Conservation (phyloP, 495 filamentous ascomycete species). For the Pyrenula massariospora region DNA sequence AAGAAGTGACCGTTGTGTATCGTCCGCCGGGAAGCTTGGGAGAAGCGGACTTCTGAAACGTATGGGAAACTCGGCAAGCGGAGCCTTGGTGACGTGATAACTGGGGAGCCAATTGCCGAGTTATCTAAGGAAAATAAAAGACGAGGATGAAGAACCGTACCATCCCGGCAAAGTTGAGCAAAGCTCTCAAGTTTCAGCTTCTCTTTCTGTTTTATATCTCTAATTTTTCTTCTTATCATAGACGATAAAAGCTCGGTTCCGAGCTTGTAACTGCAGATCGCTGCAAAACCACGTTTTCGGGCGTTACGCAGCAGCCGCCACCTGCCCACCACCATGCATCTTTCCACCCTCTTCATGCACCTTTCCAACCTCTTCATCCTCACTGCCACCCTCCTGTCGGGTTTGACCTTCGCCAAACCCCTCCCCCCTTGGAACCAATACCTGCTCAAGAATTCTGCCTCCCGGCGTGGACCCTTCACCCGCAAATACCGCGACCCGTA, state of each 20-base stretch:
- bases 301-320: too few relatives aligned
- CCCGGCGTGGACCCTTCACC: conserved; percentile 16
- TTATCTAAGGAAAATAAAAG: too few relatives aligned
- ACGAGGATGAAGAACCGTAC: too few relatives aligned
- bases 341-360: too few relatives aligned
- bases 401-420: not conserved
- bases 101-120: not conserved
- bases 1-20: too few relatives aligned
- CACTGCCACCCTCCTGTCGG: not conserved
- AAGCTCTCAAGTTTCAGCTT: too few relatives aligned
- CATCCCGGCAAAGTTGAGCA: too few relatives aligned
- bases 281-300: too few relatives aligned
- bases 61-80: not conserved
- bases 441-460: not conserved
- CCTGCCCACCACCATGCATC: too few relatives aligned
- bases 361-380: not conserved
- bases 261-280: too few relatives aligned
- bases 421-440: not conserved
- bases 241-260: too few relatives aligned
- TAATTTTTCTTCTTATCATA: not conserved
- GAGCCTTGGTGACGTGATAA: not conserved
- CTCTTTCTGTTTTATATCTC: too few relatives aligned
- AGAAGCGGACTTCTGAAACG: not conserved
- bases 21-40: not conserved
- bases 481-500: conserved; percentile 31